These are phyloP conservation scores for Cryptococcus amylolentus DNA, from an alignment of 1,284 basidiomycete species.

Conservation along the genomic window DNA sequence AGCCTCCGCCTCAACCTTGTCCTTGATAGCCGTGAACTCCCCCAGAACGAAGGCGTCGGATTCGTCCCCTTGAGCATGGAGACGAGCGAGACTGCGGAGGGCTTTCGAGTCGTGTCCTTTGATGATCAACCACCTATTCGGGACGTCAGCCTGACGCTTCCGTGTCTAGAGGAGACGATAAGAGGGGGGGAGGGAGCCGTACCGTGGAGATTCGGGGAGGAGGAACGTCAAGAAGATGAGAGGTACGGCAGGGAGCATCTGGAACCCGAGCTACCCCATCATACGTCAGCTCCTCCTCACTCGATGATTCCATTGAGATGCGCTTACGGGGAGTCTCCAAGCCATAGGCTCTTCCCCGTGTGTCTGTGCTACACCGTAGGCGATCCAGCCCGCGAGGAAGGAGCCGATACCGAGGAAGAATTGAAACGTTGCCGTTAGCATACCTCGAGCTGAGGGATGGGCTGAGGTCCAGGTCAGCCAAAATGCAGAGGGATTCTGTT, in stretches of 20 bases:
- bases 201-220: slow-evolving; percentile 57
- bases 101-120: slow-evolving; percentile 58
- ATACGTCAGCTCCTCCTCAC: background rate
- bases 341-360: slow-evolving; percentile 41
- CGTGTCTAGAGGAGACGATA: slow-evolving; percentile 51
- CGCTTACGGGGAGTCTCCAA: slow-evolving; percentile 57
- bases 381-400: slow-evolving; percentile 49
- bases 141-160: slow-evolving; percentile 51
- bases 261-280: slow-evolving; percentile 34
- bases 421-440: slow-evolving; percentile 62
- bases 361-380: slow-evolving; percentile 49
- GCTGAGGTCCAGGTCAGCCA: slow-evolving; percentile 27
- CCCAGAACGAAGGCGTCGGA: slow-evolving; percentile 48
- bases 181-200: background rate
- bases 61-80: slow-evolving; percentile 56
- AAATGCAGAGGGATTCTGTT: background rate
- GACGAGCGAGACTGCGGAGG: slow-evolving; percentile 57
- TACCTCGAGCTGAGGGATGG: slow-evolving; percentile 61
- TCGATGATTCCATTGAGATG: background rate
- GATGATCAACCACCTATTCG: slow-evolving; percentile 58
- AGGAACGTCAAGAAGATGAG: slow-evolving; percentile 58
- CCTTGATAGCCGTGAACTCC: slow-evolving; percentile 49
- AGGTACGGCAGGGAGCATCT: slow-evolving; percentile 55
- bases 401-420: slow-evolving; percentile 56
- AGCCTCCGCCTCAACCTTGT: slow-evolving; percentile 44